Percentiles rank a stretch among this genome's conserved stretches.
phyloP scores from a whole-genome alignment of 116 monocot genomes.

The Posidonia oceanica region DNA sequence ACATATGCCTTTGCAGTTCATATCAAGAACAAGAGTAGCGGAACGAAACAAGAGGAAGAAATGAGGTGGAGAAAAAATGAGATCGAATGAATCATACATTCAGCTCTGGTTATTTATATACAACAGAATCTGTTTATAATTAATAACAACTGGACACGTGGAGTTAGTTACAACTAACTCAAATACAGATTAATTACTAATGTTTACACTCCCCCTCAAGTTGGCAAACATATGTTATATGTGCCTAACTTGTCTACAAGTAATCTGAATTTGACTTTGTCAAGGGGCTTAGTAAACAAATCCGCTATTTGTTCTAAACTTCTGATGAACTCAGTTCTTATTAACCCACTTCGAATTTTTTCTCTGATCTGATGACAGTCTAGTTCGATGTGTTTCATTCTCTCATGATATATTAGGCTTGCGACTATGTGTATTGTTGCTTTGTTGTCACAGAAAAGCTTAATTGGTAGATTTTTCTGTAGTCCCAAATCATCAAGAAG shows the following conservation, averaged over 20 bases:
- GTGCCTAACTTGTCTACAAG: background rate
- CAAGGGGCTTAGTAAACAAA: background rate
- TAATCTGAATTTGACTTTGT: no score
- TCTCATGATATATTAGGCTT: background rate
- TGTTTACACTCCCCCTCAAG: constrained; percentile 10
- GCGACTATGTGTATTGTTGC: background rate
- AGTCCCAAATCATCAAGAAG: background rate
- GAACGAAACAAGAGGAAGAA: no score
- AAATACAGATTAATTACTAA: no score
- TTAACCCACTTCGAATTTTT: background rate
- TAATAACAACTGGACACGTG: no score
- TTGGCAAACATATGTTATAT: background rate
- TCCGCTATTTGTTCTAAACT: background rate
- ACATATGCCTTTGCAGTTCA: no score
- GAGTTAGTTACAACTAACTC: no score
- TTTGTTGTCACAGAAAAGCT: background rate
- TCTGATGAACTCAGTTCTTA: background rate
- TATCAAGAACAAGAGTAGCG: no score
- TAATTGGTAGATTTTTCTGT: background rate
- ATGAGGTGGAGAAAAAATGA: no score
- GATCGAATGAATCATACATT: no score
- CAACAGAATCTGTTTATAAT: no score
- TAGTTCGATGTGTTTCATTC: background rate
- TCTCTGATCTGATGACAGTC: constrained; percentile 2
- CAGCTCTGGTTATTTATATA: no score